Conservation (phyloP, 768 basidiomycete genomes). For the Boletus eberwhitei region DNA sequence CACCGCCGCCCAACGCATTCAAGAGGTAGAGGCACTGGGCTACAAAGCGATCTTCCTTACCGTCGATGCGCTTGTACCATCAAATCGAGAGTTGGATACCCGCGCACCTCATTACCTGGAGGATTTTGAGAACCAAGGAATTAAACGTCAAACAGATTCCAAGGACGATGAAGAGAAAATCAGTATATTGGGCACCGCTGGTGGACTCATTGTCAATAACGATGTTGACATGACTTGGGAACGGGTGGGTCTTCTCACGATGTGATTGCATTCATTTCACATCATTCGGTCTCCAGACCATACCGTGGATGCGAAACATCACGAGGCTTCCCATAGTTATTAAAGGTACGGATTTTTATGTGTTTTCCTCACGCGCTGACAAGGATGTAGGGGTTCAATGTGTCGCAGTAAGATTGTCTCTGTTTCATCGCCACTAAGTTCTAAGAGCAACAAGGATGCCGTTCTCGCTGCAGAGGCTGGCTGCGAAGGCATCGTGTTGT, state of each 20-base stretch:
- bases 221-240: slow-evolving; percentile 80
- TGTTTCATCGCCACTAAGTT: neutral
- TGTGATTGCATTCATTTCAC: neutral
- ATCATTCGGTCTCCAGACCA: slow-evolving; percentile 45
- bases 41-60: slow-evolving; percentile 91
- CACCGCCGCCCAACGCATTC: slow-evolving; percentile 65
- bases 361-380: slow-evolving; percentile 5
- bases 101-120: slow-evolving; percentile 56
- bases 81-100: slow-evolving; percentile 77
- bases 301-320: slow-evolving; percentile 71
- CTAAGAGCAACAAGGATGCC: slow-evolving; percentile 58
- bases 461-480: slow-evolving; percentile 80
- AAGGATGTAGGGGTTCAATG: slow-evolving; percentile 60
- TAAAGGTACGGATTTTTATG: slow-evolving; percentile 47
- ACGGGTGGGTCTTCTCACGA: slow-evolving; percentile 38
- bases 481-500: slow-evolving; percentile 83
- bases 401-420: slow-evolving; percentile 47
- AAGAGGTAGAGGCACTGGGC: slow-evolving; percentile 66
- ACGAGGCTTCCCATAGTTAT: slow-evolving; percentile 71
- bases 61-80: slow-evolving; percentile 82
- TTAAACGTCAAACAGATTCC: slow-evolving; percentile 19
- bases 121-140: slow-evolving; percentile 47
- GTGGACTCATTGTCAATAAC: slow-evolving; percentile 60
- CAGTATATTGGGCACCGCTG: slow-evolving; percentile 60
- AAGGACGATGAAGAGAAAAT: slow-evolving; percentile 34